phyloP scores from a whole-genome alignment of 345 rosid genomes.

The Brassica juncea region DNA sequence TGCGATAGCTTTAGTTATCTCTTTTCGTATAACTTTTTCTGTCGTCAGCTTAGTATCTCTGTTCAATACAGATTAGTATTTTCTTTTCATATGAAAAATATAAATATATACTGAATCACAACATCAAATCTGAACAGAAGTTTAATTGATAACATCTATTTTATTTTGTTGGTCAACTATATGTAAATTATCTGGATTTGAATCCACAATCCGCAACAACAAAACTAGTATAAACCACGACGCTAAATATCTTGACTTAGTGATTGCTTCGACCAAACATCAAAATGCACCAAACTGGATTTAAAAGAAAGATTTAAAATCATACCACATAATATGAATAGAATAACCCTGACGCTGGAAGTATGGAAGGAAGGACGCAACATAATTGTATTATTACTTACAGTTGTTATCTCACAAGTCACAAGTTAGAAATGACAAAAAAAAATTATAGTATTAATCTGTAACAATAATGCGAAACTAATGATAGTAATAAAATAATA shows the following conservation, averaged over 20 bases:
- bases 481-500: background rate
- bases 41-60: background rate
- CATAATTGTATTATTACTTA: constrained; percentile 22
- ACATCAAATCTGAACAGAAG: background rate
- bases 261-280: background rate
- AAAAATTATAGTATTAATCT: background rate
- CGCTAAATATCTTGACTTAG: background rate
- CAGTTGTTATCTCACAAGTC: constrained; percentile 29
- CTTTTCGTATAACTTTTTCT: background rate
- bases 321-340: constrained; percentile 18
- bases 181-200: background rate
- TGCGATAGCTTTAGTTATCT: background rate
- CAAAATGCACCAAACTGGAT: background rate
- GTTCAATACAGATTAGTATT: background rate
- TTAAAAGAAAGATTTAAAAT: background rate
- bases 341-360: constrained; percentile 23
- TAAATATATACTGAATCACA: background rate
- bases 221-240: background rate
- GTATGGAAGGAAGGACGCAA: constrained; percentile 31
- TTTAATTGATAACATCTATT: background rate
- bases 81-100: too few species aligned
- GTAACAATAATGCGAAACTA: background rate
- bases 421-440: constrained; percentile 8
- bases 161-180: background rate
- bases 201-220: background rate